Percentiles rank a stretch among this genome's conserved stretches.
Conservation (phyloP, 2,329 filamentous ascomycete species). For the Ustulina deusta region DNA sequence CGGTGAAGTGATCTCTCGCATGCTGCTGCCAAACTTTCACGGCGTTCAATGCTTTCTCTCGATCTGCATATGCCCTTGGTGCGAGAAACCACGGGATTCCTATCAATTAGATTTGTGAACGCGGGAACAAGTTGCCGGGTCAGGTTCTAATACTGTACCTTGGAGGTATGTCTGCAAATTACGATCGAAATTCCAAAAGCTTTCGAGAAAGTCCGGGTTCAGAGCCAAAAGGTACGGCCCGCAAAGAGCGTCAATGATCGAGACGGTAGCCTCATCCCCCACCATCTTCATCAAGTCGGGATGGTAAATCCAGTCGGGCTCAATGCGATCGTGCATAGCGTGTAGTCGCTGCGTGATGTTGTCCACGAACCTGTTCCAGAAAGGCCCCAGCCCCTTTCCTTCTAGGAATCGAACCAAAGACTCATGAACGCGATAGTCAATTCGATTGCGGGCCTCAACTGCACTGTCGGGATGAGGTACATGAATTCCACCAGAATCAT, state of each 20-base stretch:
- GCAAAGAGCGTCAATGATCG: constrained; percentile 45
- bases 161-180: constrained; percentile 48
- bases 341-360: constrained; percentile 39
- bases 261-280: constrained; percentile 41
- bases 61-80: constrained; percentile 44
- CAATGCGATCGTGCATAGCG: constrained; percentile 33
- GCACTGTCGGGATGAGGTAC: constrained; percentile 40
- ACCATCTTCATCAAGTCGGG: constrained; percentile 44
- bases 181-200: constrained; percentile 47
- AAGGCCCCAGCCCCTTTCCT: constrained; percentile 43
- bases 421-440: constrained; percentile 44
- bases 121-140: neutral
- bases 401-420: constrained; percentile 42
- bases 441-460: constrained; percentile 40
- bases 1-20: constrained; percentile 42
- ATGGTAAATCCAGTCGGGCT: constrained; percentile 38
- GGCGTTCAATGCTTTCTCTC: constrained; percentile 42
- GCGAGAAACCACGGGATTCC: constrained; percentile 46
- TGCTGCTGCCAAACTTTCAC: constrained; percentile 45
- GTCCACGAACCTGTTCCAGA: constrained; percentile 45
- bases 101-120: constrained; percentile 24
- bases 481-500: constrained; percentile 45
- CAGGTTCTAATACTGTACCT: constrained; percentile 32
- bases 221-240: constrained; percentile 44
- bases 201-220: constrained; percentile 43